Evolutionary conservation across 129 eudicot species (phyloP), one percentile per base, ranked within the genome.

Genomic region (Arctium minus): DNA sequence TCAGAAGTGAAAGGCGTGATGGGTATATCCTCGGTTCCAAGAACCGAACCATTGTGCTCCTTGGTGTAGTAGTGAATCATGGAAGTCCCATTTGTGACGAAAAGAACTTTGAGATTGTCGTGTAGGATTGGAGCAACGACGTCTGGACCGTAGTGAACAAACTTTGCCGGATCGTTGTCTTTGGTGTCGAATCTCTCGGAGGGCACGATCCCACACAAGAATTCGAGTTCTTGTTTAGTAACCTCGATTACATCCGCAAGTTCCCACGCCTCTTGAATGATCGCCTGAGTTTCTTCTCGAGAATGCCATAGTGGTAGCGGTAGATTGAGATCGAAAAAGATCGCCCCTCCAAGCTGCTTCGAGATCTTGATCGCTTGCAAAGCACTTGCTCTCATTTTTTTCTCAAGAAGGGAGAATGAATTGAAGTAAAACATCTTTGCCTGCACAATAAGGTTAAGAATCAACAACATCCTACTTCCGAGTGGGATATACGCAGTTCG

Each of bases 1-100:
- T 93, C 99, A 30, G 88, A 76, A 74, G 97, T 90, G 85, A 81
- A 93, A 62, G 99, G 98, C 30, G 94, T 91, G 38, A 96, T 36
- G 31, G 98, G 96, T 32, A 90, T 83, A 86, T 91, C 98, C 81
- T 96, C 99, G 92, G 89, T 89, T 65, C 99, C 99, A 76, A 82
- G 90, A 76, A 93, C 92, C 48, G 90, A 39, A 75, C 98, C 98
- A 87, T 91, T 74, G 15, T 91, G 92, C 42, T 91, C 92, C 85
- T 91, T 89, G 31, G 98, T 93, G 83, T 96, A 96, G 79, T 91
- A 96, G 75, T 93, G 99, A 82, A 96, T 80, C 91, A 90, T 93
- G 13, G 98, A 93, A 81, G 97, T 96, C 73, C 99, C 99, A 37
- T 96, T 96, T 71, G 99, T 93, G 79, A 96, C 99, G 83, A 96